Evolutionary conservation across 495 filamentous ascomycete genomes (phyloP).

Genomic region (Hypoxylon lenormandii): DNA sequence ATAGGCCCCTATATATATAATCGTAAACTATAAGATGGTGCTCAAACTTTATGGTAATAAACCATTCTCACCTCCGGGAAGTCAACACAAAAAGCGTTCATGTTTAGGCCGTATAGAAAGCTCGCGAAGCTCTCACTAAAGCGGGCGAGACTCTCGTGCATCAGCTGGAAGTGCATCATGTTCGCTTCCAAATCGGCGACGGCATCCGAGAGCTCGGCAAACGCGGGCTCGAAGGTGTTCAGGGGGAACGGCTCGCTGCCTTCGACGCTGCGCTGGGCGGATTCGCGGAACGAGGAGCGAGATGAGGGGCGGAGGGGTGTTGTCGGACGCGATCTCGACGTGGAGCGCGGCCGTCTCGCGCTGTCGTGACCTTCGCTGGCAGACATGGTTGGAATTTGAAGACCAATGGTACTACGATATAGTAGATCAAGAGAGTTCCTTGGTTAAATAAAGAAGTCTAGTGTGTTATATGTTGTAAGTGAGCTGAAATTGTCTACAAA

Average conservation of each 20-base stretch:
- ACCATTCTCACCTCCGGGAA: slow-evolving; percentile 80
- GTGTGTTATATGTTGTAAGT: not conserved
- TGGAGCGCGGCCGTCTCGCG: slow-evolving; percentile 57
- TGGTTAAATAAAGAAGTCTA: not conserved
- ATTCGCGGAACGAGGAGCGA: slow-evolving; percentile 84
- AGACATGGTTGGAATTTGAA: slow-evolving; percentile 36
- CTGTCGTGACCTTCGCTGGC: slow-evolving; percentile 49
- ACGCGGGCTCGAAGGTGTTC: slow-evolving; percentile 83
- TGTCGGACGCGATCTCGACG: slow-evolving; percentile 80
- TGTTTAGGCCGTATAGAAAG: slow-evolving; percentile 94
- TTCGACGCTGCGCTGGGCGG: slow-evolving; percentile 63
- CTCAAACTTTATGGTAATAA: not conserved
- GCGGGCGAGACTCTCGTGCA: slow-evolving; percentile 93
- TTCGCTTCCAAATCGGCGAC: slow-evolving; percentile 97
- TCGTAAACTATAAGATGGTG: slow-evolving; percentile 3
- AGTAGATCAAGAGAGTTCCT: not conserved
- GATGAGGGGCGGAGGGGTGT: slow-evolving; percentile 93
- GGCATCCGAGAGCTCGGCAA: slow-evolving; percentile 91
- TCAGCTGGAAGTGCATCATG: slow-evolving; percentile 94
- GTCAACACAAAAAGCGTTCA: slow-evolving; percentile 99
- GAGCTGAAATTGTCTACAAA: not conserved
- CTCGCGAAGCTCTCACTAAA: slow-evolving; percentile 97
- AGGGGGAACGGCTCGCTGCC: slow-evolving; percentile 77
- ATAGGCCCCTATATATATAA: slow-evolving; percentile 57
- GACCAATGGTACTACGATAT: not conserved